A percentile compares a stretch with the other conserved stretches of the same genome.
Conservation (phyloP, 2,329 filamentous ascomycete genomes). For the Diaporthe aspalathi region DNA sequence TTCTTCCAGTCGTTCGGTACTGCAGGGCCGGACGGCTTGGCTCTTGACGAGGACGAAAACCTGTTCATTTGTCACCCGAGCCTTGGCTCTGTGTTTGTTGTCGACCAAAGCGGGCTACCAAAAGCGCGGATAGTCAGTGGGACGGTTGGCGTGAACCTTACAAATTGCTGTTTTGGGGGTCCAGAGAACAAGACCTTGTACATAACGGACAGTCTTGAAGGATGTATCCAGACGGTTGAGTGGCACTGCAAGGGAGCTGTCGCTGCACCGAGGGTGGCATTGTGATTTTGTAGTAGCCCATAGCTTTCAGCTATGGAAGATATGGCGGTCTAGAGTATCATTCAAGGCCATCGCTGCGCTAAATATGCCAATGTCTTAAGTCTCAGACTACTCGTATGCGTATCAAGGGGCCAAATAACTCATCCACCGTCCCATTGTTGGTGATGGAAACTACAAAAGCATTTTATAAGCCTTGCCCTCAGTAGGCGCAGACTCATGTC, state of each 20-base stretch:
- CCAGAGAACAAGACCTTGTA: conserved; percentile 3
- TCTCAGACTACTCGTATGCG: too few relatives aligned
- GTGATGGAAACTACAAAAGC: too few relatives aligned
- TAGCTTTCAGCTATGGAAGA: too few relatives aligned
- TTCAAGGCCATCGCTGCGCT: too few relatives aligned
- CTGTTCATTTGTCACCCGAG: conserved; percentile 10
- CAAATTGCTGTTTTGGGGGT: conserved; percentile 6
- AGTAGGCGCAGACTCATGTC: too few relatives aligned
- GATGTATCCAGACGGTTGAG: background rate
- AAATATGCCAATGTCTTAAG: too few relatives aligned
- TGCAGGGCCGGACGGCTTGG: background rate
- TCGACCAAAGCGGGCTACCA: background rate
- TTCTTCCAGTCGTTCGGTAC: background rate
- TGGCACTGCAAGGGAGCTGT: background rate
- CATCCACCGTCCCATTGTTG: too few relatives aligned
- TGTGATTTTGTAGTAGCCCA: background rate
- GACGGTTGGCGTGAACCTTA: background rate
- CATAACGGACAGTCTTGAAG: conserved; percentile 15
- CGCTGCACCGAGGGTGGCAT: background rate
- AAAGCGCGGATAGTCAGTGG: background rate
- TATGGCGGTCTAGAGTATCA: too few relatives aligned
- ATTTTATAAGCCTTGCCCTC: too few relatives aligned
- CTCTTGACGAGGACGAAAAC: background rate
- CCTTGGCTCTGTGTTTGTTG: background rate
- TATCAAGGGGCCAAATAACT: too few relatives aligned